Conservation (phyloP, 2,329 filamentous ascomycete species). For the Rachicladosporium sp. region DNA sequence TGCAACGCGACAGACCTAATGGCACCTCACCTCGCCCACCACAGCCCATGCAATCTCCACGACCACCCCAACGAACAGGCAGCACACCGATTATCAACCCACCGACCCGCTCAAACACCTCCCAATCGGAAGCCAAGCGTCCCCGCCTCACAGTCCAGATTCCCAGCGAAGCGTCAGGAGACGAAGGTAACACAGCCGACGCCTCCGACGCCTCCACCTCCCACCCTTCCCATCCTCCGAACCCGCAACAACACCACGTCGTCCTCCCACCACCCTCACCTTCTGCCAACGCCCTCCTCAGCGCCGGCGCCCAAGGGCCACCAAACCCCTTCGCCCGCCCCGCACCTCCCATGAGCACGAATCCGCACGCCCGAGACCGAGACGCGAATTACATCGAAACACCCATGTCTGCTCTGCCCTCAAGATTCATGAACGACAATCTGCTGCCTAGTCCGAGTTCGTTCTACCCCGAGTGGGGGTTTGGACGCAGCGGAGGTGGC, state of each 20-base stretch:
- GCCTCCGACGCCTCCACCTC: conserved; percentile 49
- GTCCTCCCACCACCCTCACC: conserved; percentile 89
- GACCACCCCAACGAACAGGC: conserved; percentile 37
- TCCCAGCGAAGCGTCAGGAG: conserved; percentile 69
- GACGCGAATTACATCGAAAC: conserved; percentile 50
- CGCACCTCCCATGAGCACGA: conserved; percentile 53
- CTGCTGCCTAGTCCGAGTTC: conserved; percentile 81
- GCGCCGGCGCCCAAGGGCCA: conserved; percentile 81
- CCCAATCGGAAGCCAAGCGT: conserved; percentile 55
- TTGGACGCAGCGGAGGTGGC: conserved; percentile 36
- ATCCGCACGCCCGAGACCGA: conserved; percentile 23
- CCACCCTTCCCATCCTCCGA: conserved; percentile 37
- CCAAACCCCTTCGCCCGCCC: conserved; percentile 93
- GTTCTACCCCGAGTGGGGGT: conserved; percentile 88
- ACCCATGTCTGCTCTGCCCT: conserved; percentile 86
- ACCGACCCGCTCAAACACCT: conserved; percentile 66
- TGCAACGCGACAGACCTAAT: conserved; percentile 36
- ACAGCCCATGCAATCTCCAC: conserved; percentile 19
- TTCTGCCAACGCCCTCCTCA: conserved; percentile 71
- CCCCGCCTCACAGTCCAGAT: conserved; percentile 90
- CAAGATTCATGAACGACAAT: conserved; percentile 76
- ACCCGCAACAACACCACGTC: conserved; percentile 36
- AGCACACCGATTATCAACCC: conserved; percentile 57
- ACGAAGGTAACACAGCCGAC: conserved; percentile 60
- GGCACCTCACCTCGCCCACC: conserved; percentile 40